Evolutionary conservation across 306 rosid species (phyloP), one percentile per base, ranked within the genome.

Genomic region (Purshia tridentata): DNA sequence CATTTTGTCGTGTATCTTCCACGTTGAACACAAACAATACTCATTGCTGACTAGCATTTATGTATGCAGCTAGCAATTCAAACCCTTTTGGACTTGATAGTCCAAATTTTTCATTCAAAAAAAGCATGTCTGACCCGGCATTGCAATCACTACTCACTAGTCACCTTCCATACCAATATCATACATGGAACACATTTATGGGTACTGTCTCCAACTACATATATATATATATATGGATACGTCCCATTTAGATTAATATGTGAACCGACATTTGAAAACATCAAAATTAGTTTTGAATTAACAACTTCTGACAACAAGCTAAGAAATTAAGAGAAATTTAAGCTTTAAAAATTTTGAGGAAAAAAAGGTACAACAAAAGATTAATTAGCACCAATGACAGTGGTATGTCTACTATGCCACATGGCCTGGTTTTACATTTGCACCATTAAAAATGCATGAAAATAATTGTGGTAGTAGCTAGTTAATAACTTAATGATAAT

Each of bases 121-220:
- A 65, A 39, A 39, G 29, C 69, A 47, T 78, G 69, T 65, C 59
- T 58, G 47, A 66, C 81, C 48, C 60, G 80, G 71, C 72, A 76
- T 67, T 62, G 56, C 42, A 29, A 39, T 46, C n/a, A 51, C 71
- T 52, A 22, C 37, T 46, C 69, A 39, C 29, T 29, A 29, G 35
- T 29, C 35, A 29, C 35, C 35, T 29, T 29, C 35, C 35, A 29
- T 29, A 29, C 35, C 35, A 29, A 29, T 29, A 29, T 29, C 35
- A 29, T 29, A 29, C 18, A 15, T n/a, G 22, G 67, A 61, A 61
- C 13, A 40, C 15, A 37, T 8, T 61, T 61, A 61, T 8, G 48
- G 16, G n/a, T n/a, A n/a, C n/a, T 39, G 48, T 12, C 8, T 14
- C 48, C 20, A 61, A 8, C 8, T 44, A 9, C 3, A 54, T 20